phyloP scores from a whole-genome alignment of 495 filamentous ascomycete genomes.

The Xylaria scruposa region DNA sequence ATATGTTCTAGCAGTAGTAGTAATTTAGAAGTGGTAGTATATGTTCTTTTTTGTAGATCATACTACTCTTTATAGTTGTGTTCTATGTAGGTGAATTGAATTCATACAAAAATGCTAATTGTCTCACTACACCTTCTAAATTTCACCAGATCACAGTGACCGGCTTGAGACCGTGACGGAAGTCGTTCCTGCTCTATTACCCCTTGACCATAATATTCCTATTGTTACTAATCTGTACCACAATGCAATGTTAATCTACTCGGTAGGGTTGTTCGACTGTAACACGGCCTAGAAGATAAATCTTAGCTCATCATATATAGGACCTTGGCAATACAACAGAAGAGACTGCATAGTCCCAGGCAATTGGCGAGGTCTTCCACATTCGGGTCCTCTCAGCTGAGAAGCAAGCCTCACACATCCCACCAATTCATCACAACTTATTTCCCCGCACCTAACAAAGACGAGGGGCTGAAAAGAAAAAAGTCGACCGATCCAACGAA shows the following conservation, averaged over 20 bases:
- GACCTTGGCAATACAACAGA: neutral
- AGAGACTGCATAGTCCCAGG: neutral
- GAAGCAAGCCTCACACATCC: neutral
- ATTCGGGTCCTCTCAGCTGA: neutral
- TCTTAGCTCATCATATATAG: neutral
- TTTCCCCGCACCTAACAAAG: slow-evolving; percentile 12
- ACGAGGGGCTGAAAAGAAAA: neutral
- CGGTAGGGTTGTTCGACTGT: neutral
- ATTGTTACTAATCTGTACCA: neutral
- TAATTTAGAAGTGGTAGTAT: too few species aligned
- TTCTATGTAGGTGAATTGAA: too few species aligned
- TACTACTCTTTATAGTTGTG: too few species aligned
- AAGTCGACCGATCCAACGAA: neutral
- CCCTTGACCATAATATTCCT: neutral
- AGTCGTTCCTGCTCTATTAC: neutral
- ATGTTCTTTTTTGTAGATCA: too few species aligned
- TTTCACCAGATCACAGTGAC: neutral
- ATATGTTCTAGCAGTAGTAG: too few species aligned
- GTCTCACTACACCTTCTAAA: neutral
- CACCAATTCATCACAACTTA: neutral
- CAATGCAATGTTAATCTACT: neutral
- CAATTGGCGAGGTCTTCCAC: neutral
- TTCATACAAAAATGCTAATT: neutral
- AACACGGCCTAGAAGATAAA: neutral
- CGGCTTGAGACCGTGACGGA: too few species aligned